phyloP scores from a whole-genome alignment of 495 filamentous ascomycete genomes.

The Amorphotheca resinae region DNA sequence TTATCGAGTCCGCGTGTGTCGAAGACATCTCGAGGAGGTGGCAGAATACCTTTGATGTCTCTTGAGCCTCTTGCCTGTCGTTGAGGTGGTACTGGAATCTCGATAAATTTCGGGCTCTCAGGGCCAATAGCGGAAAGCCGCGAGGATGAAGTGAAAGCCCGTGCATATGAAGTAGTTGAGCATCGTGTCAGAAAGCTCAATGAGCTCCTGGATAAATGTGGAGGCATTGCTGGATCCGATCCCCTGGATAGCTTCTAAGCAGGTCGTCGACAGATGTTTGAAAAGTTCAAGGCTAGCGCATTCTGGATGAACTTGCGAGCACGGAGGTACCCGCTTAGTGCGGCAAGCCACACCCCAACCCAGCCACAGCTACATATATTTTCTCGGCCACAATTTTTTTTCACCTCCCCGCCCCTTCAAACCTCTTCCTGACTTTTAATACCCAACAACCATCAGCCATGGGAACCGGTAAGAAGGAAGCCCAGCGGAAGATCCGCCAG shows the following conservation, averaged over 20 bases:
- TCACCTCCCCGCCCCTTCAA: constrained; percentile 5
- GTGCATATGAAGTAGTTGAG: constrained; percentile 9
- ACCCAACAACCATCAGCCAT: constrained; percentile 32
- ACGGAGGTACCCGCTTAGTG: no score
- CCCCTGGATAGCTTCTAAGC: background rate
- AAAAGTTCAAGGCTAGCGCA: constrained; percentile 11
- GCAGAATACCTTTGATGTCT: constrained; percentile 57
- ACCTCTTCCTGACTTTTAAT: background rate
- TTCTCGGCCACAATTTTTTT: constrained; percentile 1
- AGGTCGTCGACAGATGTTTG: background rate
- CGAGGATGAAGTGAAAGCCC: constrained; percentile 33
- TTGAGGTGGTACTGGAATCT: constrained; percentile 50
- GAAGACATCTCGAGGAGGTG: constrained; percentile 57
- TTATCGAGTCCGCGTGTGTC: constrained; percentile 35
- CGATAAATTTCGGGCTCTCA: constrained; percentile 63
- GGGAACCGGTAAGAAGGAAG: constrained; percentile 95
- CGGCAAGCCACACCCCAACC: constrained; percentile 2
- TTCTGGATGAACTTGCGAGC: no score
- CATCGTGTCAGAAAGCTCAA: constrained; percentile 15
- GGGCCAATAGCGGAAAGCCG: constrained; percentile 33
- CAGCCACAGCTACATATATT: constrained; percentile 2
- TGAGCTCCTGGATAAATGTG: constrained; percentile 16
- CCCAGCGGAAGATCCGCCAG: constrained; percentile 59
- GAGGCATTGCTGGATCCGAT: constrained; percentile 20
- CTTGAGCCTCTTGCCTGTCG: constrained; percentile 28